Evolutionary conservation across 1,284 basidiomycete genomes (phyloP), one percentile per base, ranked within the genome.

Genomic region (Cryptococcus sp.): DNA sequence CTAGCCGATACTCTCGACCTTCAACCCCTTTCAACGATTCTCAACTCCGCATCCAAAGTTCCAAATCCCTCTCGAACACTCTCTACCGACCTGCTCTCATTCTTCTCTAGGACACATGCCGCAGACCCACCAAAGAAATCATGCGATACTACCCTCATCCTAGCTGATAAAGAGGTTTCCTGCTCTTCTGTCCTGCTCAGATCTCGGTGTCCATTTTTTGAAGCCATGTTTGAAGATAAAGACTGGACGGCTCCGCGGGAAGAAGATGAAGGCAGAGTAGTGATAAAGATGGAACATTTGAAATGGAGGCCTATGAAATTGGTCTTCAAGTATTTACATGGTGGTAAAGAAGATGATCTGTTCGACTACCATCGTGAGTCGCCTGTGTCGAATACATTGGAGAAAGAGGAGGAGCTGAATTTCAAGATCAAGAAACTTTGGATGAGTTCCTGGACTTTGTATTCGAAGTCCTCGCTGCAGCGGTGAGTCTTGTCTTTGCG

Each of bases 381-480:
- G 3, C 23, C 24, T 50, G 10, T 43, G 10, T 36, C 7, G 22
- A 4, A 37, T 16, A 23, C 23, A 16, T 9, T n/a, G 21, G 43
- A 23, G 32, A 14, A 28, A 23, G 36, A 31, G 9, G 31, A 16
- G 19, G 21, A 45, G 24, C 21, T 25, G 21, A 23, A 7, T 13
- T 18, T 23, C 5, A 42, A 87, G 87, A 86, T 55, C 85, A 84
- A 24, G 73, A 81, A 34, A 83, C 82, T 0, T 75, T 85, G 10
- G 91, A 98, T 58, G 83, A 87, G 43, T 79, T 90, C 45, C 73
- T 98, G 54, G 88, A 93, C 59, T 90, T 93, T 62, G 81, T 92
- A 67, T 91, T 94, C 58, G 84, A 88, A 39, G 85, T 98, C 18
- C 83, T 97, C 70, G 85, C 86, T 21, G 85, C 84, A 11, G 89